Percentiles rank a stretch among this genome's conserved stretches.
phyloP scores from a whole-genome alignment of 768 basidiomycete genomes.

The Psilocybe subaeruginosa region DNA sequence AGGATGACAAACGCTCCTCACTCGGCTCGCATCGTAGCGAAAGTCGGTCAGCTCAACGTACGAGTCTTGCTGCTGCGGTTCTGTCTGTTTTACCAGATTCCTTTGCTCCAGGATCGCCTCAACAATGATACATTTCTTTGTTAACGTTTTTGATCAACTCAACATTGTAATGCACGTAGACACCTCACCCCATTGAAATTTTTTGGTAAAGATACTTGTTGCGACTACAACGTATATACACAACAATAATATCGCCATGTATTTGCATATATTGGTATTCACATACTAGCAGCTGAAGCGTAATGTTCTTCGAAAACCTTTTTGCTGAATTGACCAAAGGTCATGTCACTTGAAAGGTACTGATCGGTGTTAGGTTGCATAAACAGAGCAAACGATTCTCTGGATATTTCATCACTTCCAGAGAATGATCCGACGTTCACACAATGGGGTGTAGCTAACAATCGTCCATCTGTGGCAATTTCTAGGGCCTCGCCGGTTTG shows the following conservation, averaged over 20 bases:
- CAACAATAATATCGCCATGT: conserved; percentile 1
- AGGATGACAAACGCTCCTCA: conserved; percentile 63
- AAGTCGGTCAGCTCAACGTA: conserved; percentile 51
- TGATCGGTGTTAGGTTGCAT: conserved; percentile 89
- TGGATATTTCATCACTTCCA: conserved; percentile 52
- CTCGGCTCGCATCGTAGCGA: conserved; percentile 50
- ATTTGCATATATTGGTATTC: conserved; percentile 3
- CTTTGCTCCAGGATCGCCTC: conserved; percentile 44
- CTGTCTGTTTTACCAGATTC: conserved; percentile 65
- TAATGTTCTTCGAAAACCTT: conserved; percentile 71
- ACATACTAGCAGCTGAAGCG: conserved; percentile 28
- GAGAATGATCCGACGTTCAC: conserved; percentile 70
- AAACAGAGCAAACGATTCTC: conserved; percentile 91
- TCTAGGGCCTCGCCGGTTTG: conserved; percentile 97
- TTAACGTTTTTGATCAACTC: not conserved
- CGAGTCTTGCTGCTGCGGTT: conserved; percentile 63
- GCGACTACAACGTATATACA: not conserved
- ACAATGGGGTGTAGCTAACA: conserved; percentile 94
- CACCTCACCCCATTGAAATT: too few relatives aligned
- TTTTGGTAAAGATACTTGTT: not conserved
- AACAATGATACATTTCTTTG: conserved; percentile 21
- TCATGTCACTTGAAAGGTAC: conserved; percentile 66
- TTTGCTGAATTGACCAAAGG: conserved; percentile 92
- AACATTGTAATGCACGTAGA: not conserved
- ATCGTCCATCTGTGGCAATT: conserved; percentile 76